These are phyloP conservation scores for Cladosporium sp. DNA, from an alignment of 2,329 filamentous ascomycete species.

Conservation along the genomic window DNA sequence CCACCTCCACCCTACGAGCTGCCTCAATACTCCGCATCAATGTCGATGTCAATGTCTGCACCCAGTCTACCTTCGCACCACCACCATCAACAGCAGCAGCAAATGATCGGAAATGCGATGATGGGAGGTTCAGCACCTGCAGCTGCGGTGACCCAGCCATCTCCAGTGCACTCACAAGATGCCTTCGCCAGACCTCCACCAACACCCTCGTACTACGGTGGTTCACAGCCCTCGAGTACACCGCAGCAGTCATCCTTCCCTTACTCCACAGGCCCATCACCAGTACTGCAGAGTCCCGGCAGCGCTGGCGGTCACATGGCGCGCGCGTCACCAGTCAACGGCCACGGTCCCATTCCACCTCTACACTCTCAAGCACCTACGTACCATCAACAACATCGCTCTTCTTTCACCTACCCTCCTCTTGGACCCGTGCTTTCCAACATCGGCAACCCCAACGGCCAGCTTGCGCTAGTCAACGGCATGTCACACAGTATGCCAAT, in stretches of 20 bases:
- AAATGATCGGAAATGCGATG: slow-evolving; percentile 46
- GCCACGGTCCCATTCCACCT: slow-evolving; percentile 45
- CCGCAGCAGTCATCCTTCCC: slow-evolving; percentile 50
- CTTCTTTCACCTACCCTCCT: slow-evolving; percentile 57
- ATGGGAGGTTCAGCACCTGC: slow-evolving; percentile 43
- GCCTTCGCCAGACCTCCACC: slow-evolving; percentile 58
- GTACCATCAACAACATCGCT: slow-evolving; percentile 51
- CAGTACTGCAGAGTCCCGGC: slow-evolving; percentile 52
- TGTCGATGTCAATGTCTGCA: slow-evolving; percentile 56
- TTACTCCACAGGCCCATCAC: slow-evolving; percentile 52
- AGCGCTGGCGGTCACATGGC: slow-evolving; percentile 47
- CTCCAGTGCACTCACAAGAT: slow-evolving; percentile 61
- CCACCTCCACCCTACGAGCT: slow-evolving; percentile 68
- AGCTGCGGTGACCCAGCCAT: slow-evolving; percentile 42
- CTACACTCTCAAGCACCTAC: slow-evolving; percentile 51
- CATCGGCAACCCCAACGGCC: slow-evolving; percentile 69
- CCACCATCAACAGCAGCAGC: slow-evolving; percentile 42
- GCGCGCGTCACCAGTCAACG: slow-evolving; percentile 55
- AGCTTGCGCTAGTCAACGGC: slow-evolving; percentile 69
- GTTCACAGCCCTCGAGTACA: slow-evolving; percentile 53
- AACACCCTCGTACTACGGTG: slow-evolving; percentile 63
- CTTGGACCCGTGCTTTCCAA: slow-evolving; percentile 75
- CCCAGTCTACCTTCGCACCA: slow-evolving; percentile 50
- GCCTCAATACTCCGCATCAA: slow-evolving; percentile 59
- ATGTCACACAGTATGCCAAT: slow-evolving; percentile 52